Base-by-base conservation (phyloP, 2,329 filamentous ascomycete genomes). In the Fusarium tjaetaba region DNA sequence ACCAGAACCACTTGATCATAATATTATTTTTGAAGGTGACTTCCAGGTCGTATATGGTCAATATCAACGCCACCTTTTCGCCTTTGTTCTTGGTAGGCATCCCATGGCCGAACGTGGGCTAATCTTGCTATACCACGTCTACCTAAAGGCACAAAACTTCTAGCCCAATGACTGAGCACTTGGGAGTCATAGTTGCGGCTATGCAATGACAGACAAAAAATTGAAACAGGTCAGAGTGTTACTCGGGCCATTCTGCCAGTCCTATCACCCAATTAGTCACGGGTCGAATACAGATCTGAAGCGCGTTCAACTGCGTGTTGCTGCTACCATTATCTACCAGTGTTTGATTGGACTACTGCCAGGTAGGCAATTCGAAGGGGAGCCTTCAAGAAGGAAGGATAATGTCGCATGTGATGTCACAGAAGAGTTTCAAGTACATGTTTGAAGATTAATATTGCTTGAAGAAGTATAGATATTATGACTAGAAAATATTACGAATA, bases 401-500 rank as follows among this genome's bases (percentile, higher is more conserved):
- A 38, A 20, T 20, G 36, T 38, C 36, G 36, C 36, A 38, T 10
- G 36, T 38, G 18, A 20, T 38, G 36, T 39, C 45, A 26, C 42
- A 2, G 1, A 34, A 2, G 2, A 0, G 2, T 28, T 2, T 2
- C 0, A 20, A 14, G 8, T 34, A 11, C 30, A 18, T 0, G 2
- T 13, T 11, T n/a, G 15, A 22, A 11, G 18, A 24, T 0, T 4
- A 20, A 7, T 11, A 34, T 7, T 15, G 4, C 4, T 9, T 20
- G 2, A 13, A 30, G 7, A 8, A 34, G 2, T 26, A 39, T 30
- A 18, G 20, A 14, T 28, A 45, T 70, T 9, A 14, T 45, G 0
- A 26, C 13, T 41, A 66, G 24, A n/a, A 11, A 49, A 41, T 61
- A 26, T 64, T 68, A 73, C n/a, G 73, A 76, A 20, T 76, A 76